These are phyloP conservation scores for Malania oleifera DNA, from an alignment of 164 flowering plant species.

Conservation along the genomic window DNA sequence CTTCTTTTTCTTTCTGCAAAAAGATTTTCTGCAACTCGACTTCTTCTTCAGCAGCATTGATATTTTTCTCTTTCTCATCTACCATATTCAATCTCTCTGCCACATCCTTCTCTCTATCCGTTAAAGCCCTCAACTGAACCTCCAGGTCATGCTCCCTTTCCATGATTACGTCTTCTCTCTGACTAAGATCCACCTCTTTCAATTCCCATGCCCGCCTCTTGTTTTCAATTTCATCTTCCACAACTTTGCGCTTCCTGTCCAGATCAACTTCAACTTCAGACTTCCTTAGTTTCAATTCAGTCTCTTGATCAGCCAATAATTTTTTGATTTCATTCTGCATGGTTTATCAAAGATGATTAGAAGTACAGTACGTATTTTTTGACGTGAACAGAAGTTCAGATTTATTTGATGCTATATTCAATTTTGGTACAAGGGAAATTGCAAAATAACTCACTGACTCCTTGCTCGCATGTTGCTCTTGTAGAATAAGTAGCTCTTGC, in stretches of 20 bases:
- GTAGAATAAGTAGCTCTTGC: conserved; percentile 56
- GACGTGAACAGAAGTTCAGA: too few relatives aligned
- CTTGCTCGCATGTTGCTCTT: conserved; percentile 58
- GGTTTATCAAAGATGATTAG: conserved; percentile 7
- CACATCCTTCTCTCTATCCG: conserved; percentile 54
- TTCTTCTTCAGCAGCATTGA: conserved; percentile 44
- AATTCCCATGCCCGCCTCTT: conserved; percentile 77
- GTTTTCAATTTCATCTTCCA: conserved; percentile 70
- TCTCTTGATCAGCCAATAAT: conserved; percentile 47
- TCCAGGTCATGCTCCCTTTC: conserved; percentile 71
- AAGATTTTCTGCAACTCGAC: conserved; percentile 32
- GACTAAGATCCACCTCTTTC: conserved; percentile 65
- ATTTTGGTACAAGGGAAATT: not conserved
- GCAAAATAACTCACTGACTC: conserved; percentile 51
- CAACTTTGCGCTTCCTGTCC: conserved; percentile 40
- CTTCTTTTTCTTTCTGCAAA: conserved; percentile 58
- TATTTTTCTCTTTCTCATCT: conserved; percentile 51
- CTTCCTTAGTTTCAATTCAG: conserved; percentile 38
- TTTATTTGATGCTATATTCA: too few relatives aligned
- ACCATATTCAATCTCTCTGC: conserved; percentile 34
- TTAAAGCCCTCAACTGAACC: conserved; percentile 35
- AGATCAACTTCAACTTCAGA: conserved; percentile 64
- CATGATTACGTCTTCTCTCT: conserved; percentile 49
- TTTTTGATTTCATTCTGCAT: conserved; percentile 61
- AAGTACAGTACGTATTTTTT: too few relatives aligned